Conservation (phyloP, 371 early-diverging fungal genomes). For the Sporodiniella umbellata region DNA sequence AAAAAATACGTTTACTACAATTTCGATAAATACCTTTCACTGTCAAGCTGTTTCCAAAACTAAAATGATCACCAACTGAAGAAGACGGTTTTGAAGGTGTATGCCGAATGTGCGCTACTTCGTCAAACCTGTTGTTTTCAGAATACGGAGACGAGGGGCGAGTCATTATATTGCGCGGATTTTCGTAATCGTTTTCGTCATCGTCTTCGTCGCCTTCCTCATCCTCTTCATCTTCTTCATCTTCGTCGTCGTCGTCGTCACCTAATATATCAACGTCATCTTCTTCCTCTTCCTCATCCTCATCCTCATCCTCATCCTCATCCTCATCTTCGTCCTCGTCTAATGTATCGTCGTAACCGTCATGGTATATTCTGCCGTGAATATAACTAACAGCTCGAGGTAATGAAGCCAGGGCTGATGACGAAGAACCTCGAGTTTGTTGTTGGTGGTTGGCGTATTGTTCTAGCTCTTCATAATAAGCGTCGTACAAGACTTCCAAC, state of each 20-base stretch:
- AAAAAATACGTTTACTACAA: background rate
- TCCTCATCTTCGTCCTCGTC: slow-evolving; percentile 15
- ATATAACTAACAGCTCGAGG: background rate
- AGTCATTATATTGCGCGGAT: slow-evolving; percentile 6
- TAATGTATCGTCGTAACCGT: slow-evolving; percentile 12
- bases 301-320: slow-evolving; percentile 26
- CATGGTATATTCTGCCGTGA: slow-evolving; percentile 10
- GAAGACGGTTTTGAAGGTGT: slow-evolving; percentile 14
- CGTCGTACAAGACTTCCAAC: slow-evolving; percentile 86
- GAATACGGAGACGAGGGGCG: slow-evolving; percentile 15
- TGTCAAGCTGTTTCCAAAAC: slow-evolving; percentile 68
- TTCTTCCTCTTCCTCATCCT: slow-evolving; percentile 48
- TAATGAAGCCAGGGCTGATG: background rate
- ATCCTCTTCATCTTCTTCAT: slow-evolving; percentile 46
- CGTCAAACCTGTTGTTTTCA: slow-evolving; percentile 22
- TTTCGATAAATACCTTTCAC: slow-evolving; percentile 56
- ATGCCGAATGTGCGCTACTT: slow-evolving; percentile 24
- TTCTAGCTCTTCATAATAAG: slow-evolving; percentile 90
- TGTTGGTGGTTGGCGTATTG: slow-evolving; percentile 81
- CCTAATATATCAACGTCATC: slow-evolving; percentile 39
- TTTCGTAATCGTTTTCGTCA: slow-evolving; percentile 11
- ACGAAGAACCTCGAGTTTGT: slow-evolving; percentile 33
- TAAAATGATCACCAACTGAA: slow-evolving; percentile 30
- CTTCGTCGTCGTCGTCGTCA: slow-evolving; percentile 43
- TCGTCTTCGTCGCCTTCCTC: background rate